phyloP scores from a whole-genome alignment of 805 yeast species.

The Barnettozyma populi region DNA sequence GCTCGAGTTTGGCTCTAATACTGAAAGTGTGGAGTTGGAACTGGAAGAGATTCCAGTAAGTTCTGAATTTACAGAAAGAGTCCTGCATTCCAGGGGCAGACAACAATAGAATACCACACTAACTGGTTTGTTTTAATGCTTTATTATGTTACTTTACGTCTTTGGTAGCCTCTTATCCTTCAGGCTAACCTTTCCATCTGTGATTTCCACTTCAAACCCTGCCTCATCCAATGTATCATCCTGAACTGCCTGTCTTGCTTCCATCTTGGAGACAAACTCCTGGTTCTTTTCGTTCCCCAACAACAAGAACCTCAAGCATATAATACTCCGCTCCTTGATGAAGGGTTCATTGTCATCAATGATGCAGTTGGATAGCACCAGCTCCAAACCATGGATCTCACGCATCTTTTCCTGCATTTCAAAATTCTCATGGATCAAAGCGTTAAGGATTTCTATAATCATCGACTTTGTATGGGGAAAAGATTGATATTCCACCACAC shows the following conservation, averaged over 20 bases:
- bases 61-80: too few relatives aligned
- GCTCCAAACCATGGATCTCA: conserved; percentile 58
- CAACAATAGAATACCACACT: not conserved
- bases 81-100: not conserved
- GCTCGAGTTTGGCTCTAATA: too few relatives aligned
- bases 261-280: conserved; percentile 65
- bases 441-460: conserved; percentile 60
- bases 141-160: not conserved
- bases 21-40: not conserved
- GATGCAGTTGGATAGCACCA: conserved; percentile 73
- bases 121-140: not conserved
- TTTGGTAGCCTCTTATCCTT: conserved; percentile 28
- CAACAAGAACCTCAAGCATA: conserved; percentile 68
- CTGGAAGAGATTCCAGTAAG: not conserved
- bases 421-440: conserved; percentile 44
- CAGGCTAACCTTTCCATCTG: conserved; percentile 63
- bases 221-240: conserved; percentile 58
- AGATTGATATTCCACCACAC: conserved; percentile 24
- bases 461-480: conserved; percentile 67
- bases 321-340: conserved; percentile 75
- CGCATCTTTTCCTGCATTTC: conserved; percentile 66
- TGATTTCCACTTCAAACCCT: conserved; percentile 72
- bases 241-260: conserved; percentile 63
- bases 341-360: conserved; percentile 88
- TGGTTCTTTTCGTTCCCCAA: conserved; percentile 67